Percentiles rank a stretch among this genome's conserved stretches.
These are phyloP conservation scores for Pharnaceum exiguum DNA, from an alignment of 148 eudicot species.

Conservation along the genomic window DNA sequence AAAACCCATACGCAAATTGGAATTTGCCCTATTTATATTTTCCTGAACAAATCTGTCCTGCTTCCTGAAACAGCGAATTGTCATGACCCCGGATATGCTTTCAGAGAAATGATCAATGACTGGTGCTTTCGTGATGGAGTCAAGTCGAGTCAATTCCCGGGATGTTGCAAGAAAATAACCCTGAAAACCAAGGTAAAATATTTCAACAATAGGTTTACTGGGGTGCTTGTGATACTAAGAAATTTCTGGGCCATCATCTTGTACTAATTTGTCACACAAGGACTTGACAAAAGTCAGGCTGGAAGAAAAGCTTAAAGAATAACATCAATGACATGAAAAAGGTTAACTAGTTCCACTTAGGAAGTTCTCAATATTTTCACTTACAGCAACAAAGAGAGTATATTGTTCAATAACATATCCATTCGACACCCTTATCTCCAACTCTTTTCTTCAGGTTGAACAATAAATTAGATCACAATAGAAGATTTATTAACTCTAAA, in stretches of 20 bases:
- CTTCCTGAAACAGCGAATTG: conserved; percentile 84
- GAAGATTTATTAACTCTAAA: no score
- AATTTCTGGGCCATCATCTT: no score
- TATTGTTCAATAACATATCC: no score
- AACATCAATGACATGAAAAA: no score
- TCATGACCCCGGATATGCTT: conserved; percentile 90
- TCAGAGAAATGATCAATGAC: conserved; percentile 95
- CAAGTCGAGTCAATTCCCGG: conserved; percentile 88
- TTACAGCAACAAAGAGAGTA: no score
- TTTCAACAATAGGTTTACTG: not conserved
- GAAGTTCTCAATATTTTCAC: not conserved
- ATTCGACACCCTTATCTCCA: no score
- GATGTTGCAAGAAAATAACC: conserved; percentile 82
- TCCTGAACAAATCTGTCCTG: conserved; percentile 62
- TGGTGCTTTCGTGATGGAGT: conserved; percentile 92
- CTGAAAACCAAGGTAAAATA: conserved; percentile 29
- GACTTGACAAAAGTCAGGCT: no score
- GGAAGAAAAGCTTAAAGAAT: no score
- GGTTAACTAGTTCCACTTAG: no score
- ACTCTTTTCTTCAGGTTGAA: no score
- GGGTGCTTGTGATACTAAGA: not conserved
- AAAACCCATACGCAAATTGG: conserved; percentile 80
- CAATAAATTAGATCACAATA: no score
- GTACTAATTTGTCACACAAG: no score
- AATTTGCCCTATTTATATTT: conserved; percentile 64